Base-by-base conservation (phyloP, 179 eudicot genomes). In the Patellifolia procumbens region DNA sequence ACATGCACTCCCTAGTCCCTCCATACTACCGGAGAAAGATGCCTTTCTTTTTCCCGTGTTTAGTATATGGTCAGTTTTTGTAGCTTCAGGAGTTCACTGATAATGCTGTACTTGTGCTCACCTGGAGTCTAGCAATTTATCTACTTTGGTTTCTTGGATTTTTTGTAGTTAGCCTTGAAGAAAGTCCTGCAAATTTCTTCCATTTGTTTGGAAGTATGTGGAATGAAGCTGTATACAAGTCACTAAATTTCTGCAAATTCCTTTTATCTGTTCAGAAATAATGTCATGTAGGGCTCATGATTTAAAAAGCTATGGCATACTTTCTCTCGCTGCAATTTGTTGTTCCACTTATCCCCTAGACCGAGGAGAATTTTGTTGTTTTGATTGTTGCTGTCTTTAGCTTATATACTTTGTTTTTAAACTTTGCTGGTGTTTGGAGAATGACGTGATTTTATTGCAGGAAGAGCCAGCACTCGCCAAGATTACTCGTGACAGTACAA, bases 401-500 rank as follows among this genome's bases (percentile, higher is more conserved):
- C 58, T 22, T 70, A 51, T 70, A n/a, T 67, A 22, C 9, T 65
- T 19, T 39, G 8, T 26, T 16, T 45, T 42, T 63, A 2, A 67
- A 29, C 24, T 43, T 39, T 67, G 53, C 19, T 45, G 20, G 13
- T 17, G 28, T 65, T 37, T 76, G 65, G 46, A 62, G 51, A 49
- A 32, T 56, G 37, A 45, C 63, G 34, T 65, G 29, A 3, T 19
- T 74, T 16, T 70, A 68, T 77, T 85, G 73, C 90, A 92, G 98
- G 98, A 94, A 84, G 98, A 92, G 74, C 89, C 96, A 58, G 92
- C 89, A 62, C 94, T 94, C 72, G 90, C 90, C 63, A 92, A 94
- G 87, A 94, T 94, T 59, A 94, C 95, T 4, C 90, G 97, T 52
- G 98, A 92, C 75, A 94, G 98, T 90, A 89, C 97, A 28, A 94